Conservation (phyloP, 139 green algal species). For the Chlamydomonas sp. region DNA sequence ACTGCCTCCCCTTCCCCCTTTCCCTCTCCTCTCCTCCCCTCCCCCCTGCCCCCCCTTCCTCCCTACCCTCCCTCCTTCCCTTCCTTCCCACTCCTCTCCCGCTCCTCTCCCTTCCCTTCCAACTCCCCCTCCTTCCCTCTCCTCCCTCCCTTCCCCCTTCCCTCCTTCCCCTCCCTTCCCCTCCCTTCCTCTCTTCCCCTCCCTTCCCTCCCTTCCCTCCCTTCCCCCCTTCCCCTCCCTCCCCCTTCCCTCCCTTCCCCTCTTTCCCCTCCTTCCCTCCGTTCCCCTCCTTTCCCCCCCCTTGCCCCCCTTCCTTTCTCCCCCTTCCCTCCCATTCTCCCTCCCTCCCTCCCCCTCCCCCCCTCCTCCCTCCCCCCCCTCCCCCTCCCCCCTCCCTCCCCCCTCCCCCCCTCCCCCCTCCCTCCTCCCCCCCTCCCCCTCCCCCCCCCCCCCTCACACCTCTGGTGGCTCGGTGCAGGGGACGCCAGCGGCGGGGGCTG, state of each 20-base stretch:
- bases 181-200: background rate
- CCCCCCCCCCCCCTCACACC: too few relatives aligned
- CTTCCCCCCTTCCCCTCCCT: background rate
- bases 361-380: background rate
- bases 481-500: too few relatives aligned
- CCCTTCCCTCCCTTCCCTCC: background rate
- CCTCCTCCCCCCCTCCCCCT: too few relatives aligned
- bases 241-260: too few relatives aligned
- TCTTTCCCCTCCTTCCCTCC: background rate
- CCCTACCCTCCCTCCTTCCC: too few relatives aligned
- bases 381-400: background rate
- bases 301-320: background rate
- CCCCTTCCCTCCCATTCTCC: background rate
- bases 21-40: background rate
- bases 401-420: too few relatives aligned
- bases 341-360: background rate
- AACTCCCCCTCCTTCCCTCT: background rate
- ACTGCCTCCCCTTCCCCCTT: background rate
- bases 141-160: background rate
- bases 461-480: too few relatives aligned
- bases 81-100: background rate
- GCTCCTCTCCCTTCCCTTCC: background rate
- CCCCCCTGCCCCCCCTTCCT: too few relatives aligned
- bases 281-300: background rate
- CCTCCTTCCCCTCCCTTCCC: background rate